These are phyloP conservation scores for Paxillus ammoniavirescens DNA, from an alignment of 768 basidiomycete genomes.

Conservation along the genomic window DNA sequence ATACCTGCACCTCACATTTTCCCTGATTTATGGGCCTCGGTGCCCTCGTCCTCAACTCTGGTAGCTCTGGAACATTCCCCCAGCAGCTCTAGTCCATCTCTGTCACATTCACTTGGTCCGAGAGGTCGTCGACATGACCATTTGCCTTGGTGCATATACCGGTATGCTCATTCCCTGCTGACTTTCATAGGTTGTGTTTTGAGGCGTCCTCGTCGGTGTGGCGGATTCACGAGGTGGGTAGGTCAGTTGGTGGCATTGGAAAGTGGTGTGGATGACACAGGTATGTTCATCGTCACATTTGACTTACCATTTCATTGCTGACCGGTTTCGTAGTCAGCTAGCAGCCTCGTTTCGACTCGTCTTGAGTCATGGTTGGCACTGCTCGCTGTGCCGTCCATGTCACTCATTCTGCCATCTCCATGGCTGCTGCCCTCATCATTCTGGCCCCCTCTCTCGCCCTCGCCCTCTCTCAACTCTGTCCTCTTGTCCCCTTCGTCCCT, in stretches of 20 bases:
- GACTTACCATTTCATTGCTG: background rate
- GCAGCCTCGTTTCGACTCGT: background rate
- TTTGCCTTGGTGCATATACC: too few relatives aligned
- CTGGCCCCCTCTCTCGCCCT: background rate
- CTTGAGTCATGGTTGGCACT: background rate
- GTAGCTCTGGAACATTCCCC: background rate
- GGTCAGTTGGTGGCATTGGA: background rate
- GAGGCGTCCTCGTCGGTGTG: background rate
- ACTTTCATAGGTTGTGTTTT: background rate
- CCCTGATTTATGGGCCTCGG: background rate
- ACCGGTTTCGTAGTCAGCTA: background rate
- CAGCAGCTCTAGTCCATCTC: background rate
- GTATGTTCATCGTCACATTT: background rate
- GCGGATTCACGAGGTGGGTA: too few relatives aligned
- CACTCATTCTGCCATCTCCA: too few relatives aligned
- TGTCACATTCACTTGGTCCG: background rate
- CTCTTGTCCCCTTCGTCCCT: background rate
- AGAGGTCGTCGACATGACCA: background rate
- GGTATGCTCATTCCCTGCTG: too few relatives aligned
- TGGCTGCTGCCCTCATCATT: background rate
- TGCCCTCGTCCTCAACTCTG: background rate
- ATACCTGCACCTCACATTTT: too few relatives aligned
- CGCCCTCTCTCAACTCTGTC: background rate
- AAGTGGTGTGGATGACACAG: background rate
- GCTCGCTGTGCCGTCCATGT: background rate